A percentile compares a stretch with the other conserved stretches of the same genome.
Evolutionary conservation across 176 grass and related monocot genomes (phyloP).

Genomic region (Panicum miliaceum): DNA sequence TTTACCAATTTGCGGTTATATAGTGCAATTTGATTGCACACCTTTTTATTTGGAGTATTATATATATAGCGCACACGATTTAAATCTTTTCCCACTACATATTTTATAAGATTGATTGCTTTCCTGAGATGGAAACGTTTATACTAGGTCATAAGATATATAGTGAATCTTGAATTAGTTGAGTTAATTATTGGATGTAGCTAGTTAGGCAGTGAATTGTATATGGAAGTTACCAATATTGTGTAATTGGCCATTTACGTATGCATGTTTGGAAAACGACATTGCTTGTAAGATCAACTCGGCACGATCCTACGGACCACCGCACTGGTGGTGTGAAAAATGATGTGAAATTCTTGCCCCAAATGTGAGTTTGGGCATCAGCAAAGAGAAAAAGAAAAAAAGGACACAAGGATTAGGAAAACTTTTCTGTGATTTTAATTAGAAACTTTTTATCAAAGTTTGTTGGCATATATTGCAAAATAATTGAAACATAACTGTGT

Average conservation of each 20-base stretch:
- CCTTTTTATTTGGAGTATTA: neutral
- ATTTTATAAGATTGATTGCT: neutral
- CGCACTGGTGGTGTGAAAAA: neutral
- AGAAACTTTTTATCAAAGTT: neutral
- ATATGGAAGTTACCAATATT: neutral
- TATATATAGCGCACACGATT: neutral
- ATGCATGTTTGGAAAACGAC: neutral
- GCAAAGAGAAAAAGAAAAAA: neutral
- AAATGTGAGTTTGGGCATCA: neutral
- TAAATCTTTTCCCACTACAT: neutral
- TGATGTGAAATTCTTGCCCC: neutral
- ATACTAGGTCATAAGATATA: neutral
- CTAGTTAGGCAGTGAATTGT: neutral
- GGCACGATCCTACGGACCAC: neutral
- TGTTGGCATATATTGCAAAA: neutral
- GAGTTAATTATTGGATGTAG: neutral
- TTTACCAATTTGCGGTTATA: neutral
- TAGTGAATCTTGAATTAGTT: neutral
- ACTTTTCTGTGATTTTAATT: neutral
- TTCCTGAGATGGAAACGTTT: neutral
- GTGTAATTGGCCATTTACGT: neutral
- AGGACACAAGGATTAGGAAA: neutral
- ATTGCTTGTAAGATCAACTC: neutral
- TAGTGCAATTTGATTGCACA: conserved; percentile 14
- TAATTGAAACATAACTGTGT: neutral